Conservation (phyloP, 2,329 filamentous ascomycete genomes). For the Leptosphaerulina australis region DNA sequence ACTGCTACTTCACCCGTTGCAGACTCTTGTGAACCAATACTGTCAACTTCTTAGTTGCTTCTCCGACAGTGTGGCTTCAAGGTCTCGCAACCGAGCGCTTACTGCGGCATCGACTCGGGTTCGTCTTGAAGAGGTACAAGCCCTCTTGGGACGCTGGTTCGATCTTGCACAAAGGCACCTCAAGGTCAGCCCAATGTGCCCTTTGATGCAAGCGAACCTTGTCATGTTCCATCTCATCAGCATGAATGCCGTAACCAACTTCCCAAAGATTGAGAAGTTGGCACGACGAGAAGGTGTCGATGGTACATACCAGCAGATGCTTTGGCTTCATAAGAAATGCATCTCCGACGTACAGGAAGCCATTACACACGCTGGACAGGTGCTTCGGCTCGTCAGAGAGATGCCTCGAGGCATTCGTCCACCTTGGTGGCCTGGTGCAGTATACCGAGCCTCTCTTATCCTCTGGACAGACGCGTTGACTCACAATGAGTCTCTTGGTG, state of each 20-base stretch:
- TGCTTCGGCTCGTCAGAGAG: constrained; percentile 64
- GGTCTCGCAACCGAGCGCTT: constrained; percentile 57
- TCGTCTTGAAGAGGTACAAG: constrained; percentile 68
- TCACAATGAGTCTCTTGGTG: constrained; percentile 54
- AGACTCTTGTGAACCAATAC: constrained; percentile 68
- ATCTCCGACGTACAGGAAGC: constrained; percentile 68
- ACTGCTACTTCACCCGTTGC: constrained; percentile 71
- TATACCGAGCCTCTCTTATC: constrained; percentile 64
- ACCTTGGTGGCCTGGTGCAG: constrained; percentile 72
- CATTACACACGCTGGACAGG: constrained; percentile 71
- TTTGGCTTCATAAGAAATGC: constrained; percentile 65
- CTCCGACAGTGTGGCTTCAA: constrained; percentile 59
- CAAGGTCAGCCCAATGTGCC: constrained; percentile 63
- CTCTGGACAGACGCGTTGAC: constrained; percentile 60
- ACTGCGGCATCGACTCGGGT: constrained; percentile 66
- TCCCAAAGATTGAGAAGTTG: constrained; percentile 69
- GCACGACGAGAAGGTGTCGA: constrained; percentile 67
- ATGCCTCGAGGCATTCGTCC: constrained; percentile 68
- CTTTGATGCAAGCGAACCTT: constrained; percentile 68
- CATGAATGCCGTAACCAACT: constrained; percentile 71
- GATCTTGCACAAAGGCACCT: constrained; percentile 64
- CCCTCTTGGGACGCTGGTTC: constrained; percentile 70
- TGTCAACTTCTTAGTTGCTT: constrained; percentile 70
- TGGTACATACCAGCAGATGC: constrained; percentile 60
- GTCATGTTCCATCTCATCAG: constrained; percentile 74